Evolutionary conservation across 148 eudicot genomes (phyloP), one percentile per base, ranked within the genome.

Genomic region (Tetragonia tetragonoides): DNA sequence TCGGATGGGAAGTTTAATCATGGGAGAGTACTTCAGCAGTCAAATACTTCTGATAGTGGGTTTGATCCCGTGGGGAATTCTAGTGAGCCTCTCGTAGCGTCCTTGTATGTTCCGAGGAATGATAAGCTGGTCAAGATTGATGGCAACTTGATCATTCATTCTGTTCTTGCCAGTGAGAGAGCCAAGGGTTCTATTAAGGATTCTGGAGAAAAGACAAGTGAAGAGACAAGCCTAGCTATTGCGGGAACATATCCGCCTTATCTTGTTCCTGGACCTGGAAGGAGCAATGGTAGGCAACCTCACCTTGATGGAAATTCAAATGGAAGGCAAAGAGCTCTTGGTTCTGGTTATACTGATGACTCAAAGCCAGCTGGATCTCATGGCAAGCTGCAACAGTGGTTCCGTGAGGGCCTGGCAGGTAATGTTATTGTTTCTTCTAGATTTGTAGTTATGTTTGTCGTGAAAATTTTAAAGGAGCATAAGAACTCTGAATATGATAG

Each of bases 391-490:
- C 98, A 93, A 47, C 86, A 95, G 79, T 95, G 99, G 99, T 95
- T 89, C 84, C 92, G 87, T 74, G 99, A 95, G 84, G 97, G 96
- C 53, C 93, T 93, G 79, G 90, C 96, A 78, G 99, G 99, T 95
- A 91, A 70, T 74, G 54, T 9, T 67, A 4, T 73, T 17, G 49
- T 28, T 61, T 44, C 41, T 68, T 72, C 34, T 12, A 44, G 56
- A 61, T 38, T 7, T 66, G 17, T 40, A 10, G 11, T 63, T 74
- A 47, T 46, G n/a, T 61, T 57, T 20, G 46, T 62, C 7, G 40
- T 59, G 34, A 4, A 24, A 70, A 10, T 54, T 59, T 28, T 11
- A 21, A 34, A 9, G 6, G 62, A 20, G n/a, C 20, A 37, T 59
- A 34, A 15, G 15, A 11, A n/a, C 21, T 59, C 24, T 63, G 41